phyloP scores from a whole-genome alignment of 208 protist species.

The Trypanosoma platydactyli region DNA sequence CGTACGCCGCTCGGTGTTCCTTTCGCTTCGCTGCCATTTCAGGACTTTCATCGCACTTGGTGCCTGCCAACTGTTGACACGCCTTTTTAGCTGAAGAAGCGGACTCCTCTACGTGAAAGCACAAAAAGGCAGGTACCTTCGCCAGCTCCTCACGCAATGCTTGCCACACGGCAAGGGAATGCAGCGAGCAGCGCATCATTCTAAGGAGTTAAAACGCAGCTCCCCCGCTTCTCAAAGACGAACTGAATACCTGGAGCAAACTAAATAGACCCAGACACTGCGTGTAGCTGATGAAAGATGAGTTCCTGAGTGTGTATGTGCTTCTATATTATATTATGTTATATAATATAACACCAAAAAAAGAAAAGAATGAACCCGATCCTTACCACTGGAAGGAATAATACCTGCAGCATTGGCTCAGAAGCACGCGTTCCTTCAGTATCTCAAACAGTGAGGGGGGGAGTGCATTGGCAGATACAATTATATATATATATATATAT shows the following conservation, averaged over 20 bases:
- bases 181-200: conserved; percentile 29
- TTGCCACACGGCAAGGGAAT: conserved; percentile 35
- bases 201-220: background rate
- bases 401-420: too few relatives aligned
- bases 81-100: conserved; percentile 40
- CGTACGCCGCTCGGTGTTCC: conserved; percentile 64
- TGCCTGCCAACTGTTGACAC: conserved; percentile 50
- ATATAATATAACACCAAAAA: too few relatives aligned
- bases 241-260: background rate
- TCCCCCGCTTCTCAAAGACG: background rate
- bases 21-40: conserved; percentile 40
- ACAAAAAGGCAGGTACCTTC: conserved; percentile 48
- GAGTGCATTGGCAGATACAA: too few relatives aligned
- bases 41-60: conserved; percentile 38
- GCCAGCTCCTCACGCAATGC: conserved; percentile 45
- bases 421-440: too few relatives aligned
- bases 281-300: too few relatives aligned
- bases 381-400: too few relatives aligned
- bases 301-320: too few relatives aligned
- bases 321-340: too few relatives aligned
- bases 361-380: too few relatives aligned
- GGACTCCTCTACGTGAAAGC: conserved; percentile 32
- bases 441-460: too few relatives aligned
- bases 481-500: too few relatives aligned
- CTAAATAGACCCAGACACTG: too few relatives aligned